Evolutionary conservation across 2,329 filamentous ascomycete species (phyloP).

Genomic region (Sporothrix curviconia): DNA sequence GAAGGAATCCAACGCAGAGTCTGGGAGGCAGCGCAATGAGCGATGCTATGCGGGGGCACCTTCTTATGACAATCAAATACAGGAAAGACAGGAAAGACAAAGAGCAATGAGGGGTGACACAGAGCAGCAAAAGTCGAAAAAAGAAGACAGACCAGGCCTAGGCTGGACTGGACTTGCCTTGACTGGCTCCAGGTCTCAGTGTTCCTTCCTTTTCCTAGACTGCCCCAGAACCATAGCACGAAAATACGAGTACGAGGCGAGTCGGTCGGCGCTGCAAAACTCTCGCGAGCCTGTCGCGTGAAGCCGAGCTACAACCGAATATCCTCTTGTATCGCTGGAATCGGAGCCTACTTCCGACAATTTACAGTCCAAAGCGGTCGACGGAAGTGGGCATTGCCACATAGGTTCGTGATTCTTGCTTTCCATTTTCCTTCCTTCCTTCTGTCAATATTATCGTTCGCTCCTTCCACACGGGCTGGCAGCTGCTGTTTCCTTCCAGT

Average conservation of each 20-base stretch:
- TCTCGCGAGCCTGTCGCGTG: neutral
- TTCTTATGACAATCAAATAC: neutral
- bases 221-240: neutral
- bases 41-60: neutral
- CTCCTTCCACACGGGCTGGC: neutral
- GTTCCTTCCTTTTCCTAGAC: neutral
- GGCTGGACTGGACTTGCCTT: neutral
- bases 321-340: neutral
- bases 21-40: neutral
- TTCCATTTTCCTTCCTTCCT: neutral
- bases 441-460: no score
- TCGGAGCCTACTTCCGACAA: neutral
- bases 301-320: conserved; percentile 11
- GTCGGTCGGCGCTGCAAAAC: neutral
- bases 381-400: neutral
- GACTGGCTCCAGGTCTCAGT: neutral
- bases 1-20: neutral
- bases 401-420: neutral
- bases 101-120: no score
- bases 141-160: neutral
- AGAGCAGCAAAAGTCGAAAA: no score
- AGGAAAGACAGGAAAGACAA: neutral
- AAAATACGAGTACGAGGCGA: neutral
- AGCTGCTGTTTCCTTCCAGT: neutral
- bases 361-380: neutral